phyloP scores from a whole-genome alignment of 306 rosid genomes.

The Myrica gale region DNA sequence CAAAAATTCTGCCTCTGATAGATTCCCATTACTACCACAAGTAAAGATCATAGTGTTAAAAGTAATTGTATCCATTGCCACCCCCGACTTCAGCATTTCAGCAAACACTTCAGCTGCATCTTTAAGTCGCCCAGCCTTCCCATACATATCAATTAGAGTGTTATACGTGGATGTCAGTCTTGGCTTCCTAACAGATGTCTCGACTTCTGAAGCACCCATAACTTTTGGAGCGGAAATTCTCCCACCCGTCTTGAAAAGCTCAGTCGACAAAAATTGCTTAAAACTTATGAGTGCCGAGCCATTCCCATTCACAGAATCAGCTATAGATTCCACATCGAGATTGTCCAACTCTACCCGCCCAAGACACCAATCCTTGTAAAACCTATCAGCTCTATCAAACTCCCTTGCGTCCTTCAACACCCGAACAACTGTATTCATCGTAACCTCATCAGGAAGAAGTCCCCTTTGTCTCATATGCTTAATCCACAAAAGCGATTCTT shows the following conservation, averaged over 20 bases:
- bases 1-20: constrained; percentile 77
- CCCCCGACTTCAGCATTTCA: constrained; percentile 81
- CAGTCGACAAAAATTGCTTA: constrained; percentile 80
- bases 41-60: constrained; percentile 81
- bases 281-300: constrained; percentile 52
- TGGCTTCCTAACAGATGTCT: constrained; percentile 44
- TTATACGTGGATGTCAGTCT: constrained; percentile 67
- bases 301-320: constrained; percentile 32
- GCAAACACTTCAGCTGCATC: constrained; percentile 81
- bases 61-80: constrained; percentile 69
- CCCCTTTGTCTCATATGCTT: constrained; percentile 74
- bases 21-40: constrained; percentile 79
- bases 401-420: constrained; percentile 76
- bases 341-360: constrained; percentile 70
- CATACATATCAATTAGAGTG: constrained; percentile 79
- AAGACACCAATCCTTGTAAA: constrained; percentile 70
- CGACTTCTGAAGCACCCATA: constrained; percentile 19
- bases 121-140: constrained; percentile 74
- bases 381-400: constrained; percentile 66
- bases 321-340: constrained; percentile 55
- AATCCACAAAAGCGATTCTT: constrained; percentile 86
- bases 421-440: constrained; percentile 77
- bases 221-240: constrained; percentile 39
- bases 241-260: constrained; percentile 82
- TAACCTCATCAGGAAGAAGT: constrained; percentile 81